Conservation (phyloP, 805 yeast species). For the Saccharomycopsis capsularis region DNA sequence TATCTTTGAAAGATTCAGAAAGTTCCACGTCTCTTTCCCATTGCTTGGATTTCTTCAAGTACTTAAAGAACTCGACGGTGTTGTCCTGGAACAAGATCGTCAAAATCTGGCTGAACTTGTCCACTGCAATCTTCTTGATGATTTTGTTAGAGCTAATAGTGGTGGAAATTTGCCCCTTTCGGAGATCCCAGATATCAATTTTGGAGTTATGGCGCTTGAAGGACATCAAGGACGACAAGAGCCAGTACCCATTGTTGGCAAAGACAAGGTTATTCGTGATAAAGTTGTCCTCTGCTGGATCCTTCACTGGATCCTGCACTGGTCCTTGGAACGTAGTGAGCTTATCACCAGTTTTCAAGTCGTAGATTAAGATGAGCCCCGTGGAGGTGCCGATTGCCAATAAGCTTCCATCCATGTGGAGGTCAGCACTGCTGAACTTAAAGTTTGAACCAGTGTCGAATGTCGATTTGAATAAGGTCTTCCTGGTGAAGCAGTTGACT, state of each 20-base stretch:
- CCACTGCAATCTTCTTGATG: conserved; percentile 13
- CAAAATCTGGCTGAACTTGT: conserved; percentile 18
- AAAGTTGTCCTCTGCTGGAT: not conserved
- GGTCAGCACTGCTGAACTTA: conserved; percentile 20
- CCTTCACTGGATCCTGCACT: not conserved
- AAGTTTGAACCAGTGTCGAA: conserved; percentile 19
- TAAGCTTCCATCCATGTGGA: conserved; percentile 46
- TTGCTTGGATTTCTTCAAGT: conserved; percentile 18
- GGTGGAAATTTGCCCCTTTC: conserved; percentile 31
- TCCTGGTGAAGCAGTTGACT: conserved; percentile 15
- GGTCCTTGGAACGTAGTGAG: conserved; percentile 31
- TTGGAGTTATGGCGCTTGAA: conserved; percentile 1
- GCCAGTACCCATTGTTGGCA: conserved; percentile 62
- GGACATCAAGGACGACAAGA: conserved; percentile 32
- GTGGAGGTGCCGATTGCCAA: conserved; percentile 34
- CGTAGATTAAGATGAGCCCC: conserved; percentile 33
- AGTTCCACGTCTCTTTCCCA: conserved; percentile 16
- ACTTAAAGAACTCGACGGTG: conserved; percentile 17
- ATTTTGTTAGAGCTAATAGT: conserved; percentile 12
- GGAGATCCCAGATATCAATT: conserved; percentile 42
- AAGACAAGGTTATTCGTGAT: conserved; percentile 34
- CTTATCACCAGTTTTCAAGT: conserved; percentile 33
- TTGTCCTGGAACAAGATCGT: conserved; percentile 9
- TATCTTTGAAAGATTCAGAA: conserved; percentile 2
- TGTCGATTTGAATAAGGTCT: conserved; percentile 10